These are phyloP conservation scores for Creolimax fragrantissima DNA, from an alignment of 78 protist species.

Conservation along the genomic window DNA sequence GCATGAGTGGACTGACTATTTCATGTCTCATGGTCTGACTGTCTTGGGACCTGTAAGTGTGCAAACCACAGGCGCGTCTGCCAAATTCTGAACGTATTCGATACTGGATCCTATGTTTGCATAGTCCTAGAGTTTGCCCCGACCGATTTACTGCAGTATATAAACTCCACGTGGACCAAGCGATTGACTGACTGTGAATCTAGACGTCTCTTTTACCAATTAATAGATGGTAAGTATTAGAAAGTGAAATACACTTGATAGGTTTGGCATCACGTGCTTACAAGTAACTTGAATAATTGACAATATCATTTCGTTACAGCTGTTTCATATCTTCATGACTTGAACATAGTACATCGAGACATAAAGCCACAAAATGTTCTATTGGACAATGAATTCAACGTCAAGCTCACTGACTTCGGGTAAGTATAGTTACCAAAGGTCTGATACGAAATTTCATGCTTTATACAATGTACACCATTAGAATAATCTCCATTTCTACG, in stretches of 20 bases:
- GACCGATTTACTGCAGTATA: conserved; percentile 8
- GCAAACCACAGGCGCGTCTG: not conserved
- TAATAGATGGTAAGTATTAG: conserved; percentile 7
- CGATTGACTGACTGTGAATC: not conserved
- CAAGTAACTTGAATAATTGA: no score
- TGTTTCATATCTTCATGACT: not conserved
- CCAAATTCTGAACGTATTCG: not conserved
- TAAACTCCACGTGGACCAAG: conserved; percentile 2
- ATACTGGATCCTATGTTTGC: not conserved
- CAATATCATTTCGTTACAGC: not conserved
- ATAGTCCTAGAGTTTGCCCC: conserved; percentile 24
- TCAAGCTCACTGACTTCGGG: conserved; percentile 28
- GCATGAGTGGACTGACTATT: no score
- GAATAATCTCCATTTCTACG: no score
- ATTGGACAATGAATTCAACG: not conserved
- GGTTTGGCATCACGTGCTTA: no score
- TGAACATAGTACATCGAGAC: conserved; percentile 15
- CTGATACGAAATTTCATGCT: no score
- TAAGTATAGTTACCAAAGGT: not conserved
- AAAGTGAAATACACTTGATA: no score
- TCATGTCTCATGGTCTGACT: no score
- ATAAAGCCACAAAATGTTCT: conserved; percentile 22
- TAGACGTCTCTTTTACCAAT: not conserved
- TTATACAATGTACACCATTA: no score
- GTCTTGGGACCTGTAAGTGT: not conserved